These are phyloP conservation scores for Aspergillus melleus DNA, from an alignment of 2,329 filamentous ascomycete genomes.

Conservation along the genomic window DNA sequence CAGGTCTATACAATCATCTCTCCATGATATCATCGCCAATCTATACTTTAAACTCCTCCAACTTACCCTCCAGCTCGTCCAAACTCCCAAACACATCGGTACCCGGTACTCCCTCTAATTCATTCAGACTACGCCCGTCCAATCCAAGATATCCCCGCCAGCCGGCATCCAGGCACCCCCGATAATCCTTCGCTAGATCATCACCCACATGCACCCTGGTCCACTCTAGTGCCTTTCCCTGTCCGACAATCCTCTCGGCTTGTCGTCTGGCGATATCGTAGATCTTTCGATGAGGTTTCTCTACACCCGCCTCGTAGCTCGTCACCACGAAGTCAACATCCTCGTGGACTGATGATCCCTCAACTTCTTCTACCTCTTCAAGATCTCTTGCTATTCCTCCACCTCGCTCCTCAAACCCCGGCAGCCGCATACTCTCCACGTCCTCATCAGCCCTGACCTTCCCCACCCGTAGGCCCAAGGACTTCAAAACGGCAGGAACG, in stretches of 20 bases:
- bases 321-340: constrained; percentile 48
- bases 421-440: constrained; percentile 26
- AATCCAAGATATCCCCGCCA: constrained; percentile 35
- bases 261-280: constrained; percentile 40
- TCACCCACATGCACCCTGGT: constrained; percentile 47
- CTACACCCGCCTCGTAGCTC: constrained; percentile 48
- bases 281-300: constrained; percentile 44
- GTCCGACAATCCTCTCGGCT: constrained; percentile 21
- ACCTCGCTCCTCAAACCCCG: constrained; percentile 19
- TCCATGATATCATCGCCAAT: no score
- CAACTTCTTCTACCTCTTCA: not conserved
- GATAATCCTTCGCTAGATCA: constrained; percentile 44
- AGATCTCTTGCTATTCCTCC: not conserved
- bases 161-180: constrained; percentile 38
- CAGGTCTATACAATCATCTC: no score
- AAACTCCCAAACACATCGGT: not conserved
- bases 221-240: constrained; percentile 17
- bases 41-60: no score
- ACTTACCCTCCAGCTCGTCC: no score
- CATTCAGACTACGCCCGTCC: not conserved
- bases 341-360: constrained; percentile 4
- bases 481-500: constrained; percentile 39
- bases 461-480: constrained; percentile 41
- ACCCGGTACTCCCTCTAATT: not conserved
- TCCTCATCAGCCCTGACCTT: constrained; percentile 33